Evolutionary conservation across 441 rosid genomes (phyloP).

Genomic region (Pelargonium cotyledonis): DNA sequence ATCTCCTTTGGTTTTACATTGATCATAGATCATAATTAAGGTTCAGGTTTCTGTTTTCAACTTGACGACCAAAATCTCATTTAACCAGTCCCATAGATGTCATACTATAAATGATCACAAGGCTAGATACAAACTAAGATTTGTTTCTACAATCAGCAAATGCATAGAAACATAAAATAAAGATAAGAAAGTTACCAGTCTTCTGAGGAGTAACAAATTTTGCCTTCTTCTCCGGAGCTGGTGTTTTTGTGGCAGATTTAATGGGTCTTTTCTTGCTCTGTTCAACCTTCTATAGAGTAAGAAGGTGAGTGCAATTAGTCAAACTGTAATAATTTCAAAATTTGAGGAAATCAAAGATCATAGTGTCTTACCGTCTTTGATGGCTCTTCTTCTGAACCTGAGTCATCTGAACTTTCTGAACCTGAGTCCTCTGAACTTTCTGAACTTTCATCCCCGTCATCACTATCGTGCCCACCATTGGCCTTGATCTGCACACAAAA

Average conservation of each 20-base stretch:
- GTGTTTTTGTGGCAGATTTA: conserved; percentile 7
- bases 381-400: conserved; percentile 18
- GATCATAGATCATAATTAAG: neutral
- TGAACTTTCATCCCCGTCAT: conserved; percentile 6
- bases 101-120: neutral
- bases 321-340: neutral
- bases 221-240: conserved; percentile 13
- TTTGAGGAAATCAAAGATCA: neutral
- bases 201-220: conserved; percentile 15
- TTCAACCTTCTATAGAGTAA: conserved; percentile 13
- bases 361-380: conserved; percentile 14
- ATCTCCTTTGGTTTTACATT: neutral
- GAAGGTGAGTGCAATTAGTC: neutral
- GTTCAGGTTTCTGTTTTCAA: neutral
- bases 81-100: too few species aligned
- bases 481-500: conserved; percentile 18
- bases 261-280: conserved; percentile 13
- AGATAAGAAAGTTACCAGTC: conserved; percentile 5
- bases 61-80: too few species aligned
- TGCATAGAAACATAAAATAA: neutral
- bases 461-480: conserved; percentile 3
- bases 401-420: conserved; percentile 20
- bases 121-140: neutral
- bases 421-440: conserved; percentile 17
- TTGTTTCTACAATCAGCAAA: neutral